Conservation (phyloP, 2,329 filamentous ascomycete genomes). For the Penicillium capsulatum region DNA sequence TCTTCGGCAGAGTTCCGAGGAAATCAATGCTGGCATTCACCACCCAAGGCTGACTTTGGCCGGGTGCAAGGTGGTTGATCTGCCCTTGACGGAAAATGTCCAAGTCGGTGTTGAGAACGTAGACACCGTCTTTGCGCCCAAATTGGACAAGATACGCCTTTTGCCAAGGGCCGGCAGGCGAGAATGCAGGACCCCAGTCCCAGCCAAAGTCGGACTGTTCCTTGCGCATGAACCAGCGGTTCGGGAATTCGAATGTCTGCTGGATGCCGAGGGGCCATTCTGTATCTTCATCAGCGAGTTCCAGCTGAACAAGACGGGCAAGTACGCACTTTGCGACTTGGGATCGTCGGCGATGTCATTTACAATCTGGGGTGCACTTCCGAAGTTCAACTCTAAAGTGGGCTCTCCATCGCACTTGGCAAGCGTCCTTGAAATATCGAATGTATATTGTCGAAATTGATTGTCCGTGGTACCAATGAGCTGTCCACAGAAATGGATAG, state of each 20-base stretch:
- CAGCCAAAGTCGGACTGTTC: conserved; percentile 62
- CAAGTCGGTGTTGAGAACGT: conserved; percentile 52
- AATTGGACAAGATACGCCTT: conserved; percentile 56
- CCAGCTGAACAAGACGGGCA: no score
- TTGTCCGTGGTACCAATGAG: conserved; percentile 57
- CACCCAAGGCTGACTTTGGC: conserved; percentile 56
- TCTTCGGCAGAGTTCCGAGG: conserved; percentile 46
- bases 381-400: conserved; percentile 52
- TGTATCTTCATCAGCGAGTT: no score
- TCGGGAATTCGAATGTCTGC: conserved; percentile 49
- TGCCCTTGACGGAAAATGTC: conserved; percentile 59
- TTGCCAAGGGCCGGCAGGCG: conserved; percentile 61
- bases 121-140: conserved; percentile 37
- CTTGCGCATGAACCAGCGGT: conserved; percentile 57
- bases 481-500: conserved; percentile 53
- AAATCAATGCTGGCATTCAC: conserved; percentile 59
- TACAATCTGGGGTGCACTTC: conserved; percentile 53
- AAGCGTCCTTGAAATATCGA: conserved; percentile 52
- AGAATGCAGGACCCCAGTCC: conserved; percentile 61
- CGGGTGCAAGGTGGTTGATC: conserved; percentile 55
- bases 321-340: conserved; percentile 42
- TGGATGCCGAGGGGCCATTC: conserved; percentile 51
- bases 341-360: conserved; percentile 50
- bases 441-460: conserved; percentile 60
- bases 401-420: conserved; percentile 39